Evolutionary conservation across 192 early-diverging fungal genomes (phyloP), one percentile per base, ranked within the genome.

Genomic region (Backusella circina): DNA sequence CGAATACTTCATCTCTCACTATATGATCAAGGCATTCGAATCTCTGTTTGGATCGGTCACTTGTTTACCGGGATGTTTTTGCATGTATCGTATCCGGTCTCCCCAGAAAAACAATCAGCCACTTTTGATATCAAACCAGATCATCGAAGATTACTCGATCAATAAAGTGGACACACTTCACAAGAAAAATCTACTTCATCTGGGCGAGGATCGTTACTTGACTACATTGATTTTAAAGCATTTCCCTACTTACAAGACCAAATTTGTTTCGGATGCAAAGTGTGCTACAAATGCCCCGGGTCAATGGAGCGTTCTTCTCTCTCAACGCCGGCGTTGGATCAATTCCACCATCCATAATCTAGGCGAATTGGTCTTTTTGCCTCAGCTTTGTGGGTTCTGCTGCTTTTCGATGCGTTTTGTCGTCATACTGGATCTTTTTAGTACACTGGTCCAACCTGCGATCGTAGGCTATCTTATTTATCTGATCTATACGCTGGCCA

Each of bases 321-420:
- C 98, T 12, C 98, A 99, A 82, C 93, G 98, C 71, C 95, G 98
- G 82, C 93, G 98, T 76, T 99, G 98, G 98, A 99, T 99, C 81
- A 99, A 99, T 85, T 98, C 96, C 38, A 99, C 98, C 8, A 92
- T 99, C 5, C 98, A 99, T 87, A 99, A 99, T 78, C 85, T 98
- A 74, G 88, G 97, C 68, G 98, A 99, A 82, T 85, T 99, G 61
- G 77, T 96, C 23, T 91, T 95, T 76, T 84, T 99, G 72, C 93
- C 93, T 5, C 95, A 97, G 68, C 92, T 98, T 39, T 98, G 98
- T 77, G 97, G 98, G 10, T 95, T 94, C 85, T 92, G 96, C 79
- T 96, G 95, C 84, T 97, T 97, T 87, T 97, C 96, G 36, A 95
- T 98, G 93, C 91, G 96, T 13, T 95, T 98, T 74, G 92, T 98